phyloP scores from a whole-genome alignment of 2,329 filamentous ascomycete genomes.

The Hypoxylon sp. region DNA sequence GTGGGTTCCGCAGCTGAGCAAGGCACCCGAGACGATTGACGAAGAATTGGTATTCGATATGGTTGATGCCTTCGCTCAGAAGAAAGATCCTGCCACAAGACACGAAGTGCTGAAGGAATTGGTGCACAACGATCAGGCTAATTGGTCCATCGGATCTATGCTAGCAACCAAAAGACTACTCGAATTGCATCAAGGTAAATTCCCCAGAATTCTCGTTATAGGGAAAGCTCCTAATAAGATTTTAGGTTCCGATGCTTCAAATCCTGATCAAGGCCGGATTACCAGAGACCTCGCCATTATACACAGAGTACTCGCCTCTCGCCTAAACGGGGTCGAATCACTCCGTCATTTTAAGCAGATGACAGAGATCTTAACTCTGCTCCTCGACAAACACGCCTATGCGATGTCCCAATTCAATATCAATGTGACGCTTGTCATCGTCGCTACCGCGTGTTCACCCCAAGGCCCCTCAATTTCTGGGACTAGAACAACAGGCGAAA shows the following conservation, averaged over 20 bases:
- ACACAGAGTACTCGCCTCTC: conserved; percentile 38
- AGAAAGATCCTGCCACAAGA: conserved; percentile 28
- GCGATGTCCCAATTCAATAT: conserved; percentile 67
- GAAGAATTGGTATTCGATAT: conserved; percentile 40
- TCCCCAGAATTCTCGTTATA: too few species aligned
- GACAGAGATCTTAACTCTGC: conserved; percentile 43
- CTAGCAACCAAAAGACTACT: conserved; percentile 40
- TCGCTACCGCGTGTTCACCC: conserved; percentile 49
- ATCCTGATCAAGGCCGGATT: conserved; percentile 37
- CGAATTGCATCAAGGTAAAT: conserved; percentile 38
- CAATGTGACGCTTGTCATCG: conserved; percentile 59
- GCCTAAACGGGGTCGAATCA: conserved; percentile 37
- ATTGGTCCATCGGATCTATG: conserved; percentile 37
- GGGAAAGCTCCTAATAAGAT: conserved; percentile 35
- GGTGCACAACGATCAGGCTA: conserved; percentile 31
- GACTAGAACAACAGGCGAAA: conserved; percentile 46
- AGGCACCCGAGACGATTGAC: conserved; percentile 28
- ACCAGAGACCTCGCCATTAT: conserved; percentile 37
- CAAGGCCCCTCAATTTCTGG: conserved; percentile 36
- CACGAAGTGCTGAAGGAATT: conserved; percentile 37
- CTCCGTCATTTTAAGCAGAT: conserved; percentile 43
- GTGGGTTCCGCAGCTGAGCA: conserved; percentile 36
- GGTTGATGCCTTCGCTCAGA: conserved; percentile 42
- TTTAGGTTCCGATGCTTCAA: conserved; percentile 21
- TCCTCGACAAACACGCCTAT: conserved; percentile 60